Base-by-base conservation (phyloP, 441 rosid species). In the Arabidopsis hybrid region DNA sequence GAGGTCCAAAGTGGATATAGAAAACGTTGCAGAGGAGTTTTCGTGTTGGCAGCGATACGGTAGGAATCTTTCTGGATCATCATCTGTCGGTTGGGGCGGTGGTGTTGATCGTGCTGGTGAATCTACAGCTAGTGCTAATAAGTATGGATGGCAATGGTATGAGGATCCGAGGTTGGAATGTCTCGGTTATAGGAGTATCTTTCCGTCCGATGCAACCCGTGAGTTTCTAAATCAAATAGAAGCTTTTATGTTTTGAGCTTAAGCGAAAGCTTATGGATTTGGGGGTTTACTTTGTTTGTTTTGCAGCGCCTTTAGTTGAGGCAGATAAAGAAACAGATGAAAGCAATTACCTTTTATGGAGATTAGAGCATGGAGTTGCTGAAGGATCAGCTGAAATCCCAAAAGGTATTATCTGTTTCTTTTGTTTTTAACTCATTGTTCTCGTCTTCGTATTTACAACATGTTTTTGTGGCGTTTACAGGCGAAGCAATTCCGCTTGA, bases 401-500 rank as follows among this genome's bases (percentile, higher is more conserved):
- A 4, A 93, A 88, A 90, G 98, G 98, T 91, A 49, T 75, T 12
- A 66, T 69, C 58, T 56, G 53, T 65, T 4, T 10, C 2, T 60
- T 14, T 26, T 47, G 6, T 43, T 26, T 8, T 35, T 3, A 14
- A 17, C 50, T 76, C 61, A 56, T 8, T 6, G 50, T 42, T 56
- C 65, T 18, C 35, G 26, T 60, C 26, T 46, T 16, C 9, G 14
- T 36, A 1, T 4, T 11, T 34, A 3, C 16, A 7, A 42, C 10
- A 35, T 69, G 66, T 14, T 31, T 38, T 2, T 66, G 35, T 47
- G 69, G 55, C 17, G 14, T 63, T 12, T 71, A 74, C 65, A 92
- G 97, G 97, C 0, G 99, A 92, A 66, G 93, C 97, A 21, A 83
- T 95, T 65, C 95, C 97, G 0, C 93, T 91, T 7, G 97, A 95